Evolutionary conservation across 2,329 filamentous ascomycete species (phyloP), one percentile per base, ranked within the genome.

Genomic region (Fusarium abutilonis): DNA sequence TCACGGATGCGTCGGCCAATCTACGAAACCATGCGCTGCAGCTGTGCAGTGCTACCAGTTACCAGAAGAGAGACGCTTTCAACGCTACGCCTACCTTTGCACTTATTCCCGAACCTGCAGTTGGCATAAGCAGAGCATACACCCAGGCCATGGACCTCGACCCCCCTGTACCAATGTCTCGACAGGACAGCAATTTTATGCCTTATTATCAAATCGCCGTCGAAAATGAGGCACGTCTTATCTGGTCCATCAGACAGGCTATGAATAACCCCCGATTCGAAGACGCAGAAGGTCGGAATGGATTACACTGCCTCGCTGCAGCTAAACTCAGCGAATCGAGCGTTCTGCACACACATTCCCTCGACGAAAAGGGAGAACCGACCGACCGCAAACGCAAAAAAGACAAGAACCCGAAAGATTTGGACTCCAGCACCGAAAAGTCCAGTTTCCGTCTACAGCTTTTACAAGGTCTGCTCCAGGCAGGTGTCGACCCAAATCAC

Each of bases 301-400:
- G 80, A 9, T 75, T 87, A 14, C 84, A 87, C 63, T 85, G 83
- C 58, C 79, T 87, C n/a, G 84, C 84, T 3, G 79, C 81, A 56
- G 82, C 80, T 7, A 79, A 79, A n/a, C 72, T 86, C 1, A 78
- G 78, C 61, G 51, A 72, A 29, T 70, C 73, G 4, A 77, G 75
- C 19, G 70, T 80, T 9, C 69, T 74, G 13, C 73, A 75, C 47
- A 77, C 77, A 44, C 59, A 71, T 19, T 44, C 53, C 5, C 50
- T 70, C n/a, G 64, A 67, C 9, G 56, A 60, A 6, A 10, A 43
- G 4, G 40, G 51, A 1, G 9, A 70, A 8, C 69, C 64, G 1
- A 38, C 35, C 13, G 44, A 49, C 6, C 50, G 44, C 15, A 62
- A 48, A 3, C 35, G 46, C 1, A 55, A 42, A 26, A 67, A 46